phyloP scores from a whole-genome alignment of 148 eudicot genomes.

The Pouteria glomerata region DNA sequence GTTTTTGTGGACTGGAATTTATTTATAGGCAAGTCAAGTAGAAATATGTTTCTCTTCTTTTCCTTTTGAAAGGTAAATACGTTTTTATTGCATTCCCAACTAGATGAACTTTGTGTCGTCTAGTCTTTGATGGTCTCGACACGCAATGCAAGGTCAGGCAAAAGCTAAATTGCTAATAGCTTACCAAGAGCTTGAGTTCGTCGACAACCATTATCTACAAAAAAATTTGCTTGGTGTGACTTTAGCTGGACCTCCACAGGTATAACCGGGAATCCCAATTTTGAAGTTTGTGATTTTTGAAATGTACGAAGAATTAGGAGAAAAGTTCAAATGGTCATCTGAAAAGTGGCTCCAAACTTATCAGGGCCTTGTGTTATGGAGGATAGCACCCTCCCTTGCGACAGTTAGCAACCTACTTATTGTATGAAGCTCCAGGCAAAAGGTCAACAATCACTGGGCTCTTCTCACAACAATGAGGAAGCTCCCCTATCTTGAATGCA shows the following conservation, averaged over 20 bases:
- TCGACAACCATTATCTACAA: constrained; percentile 62
- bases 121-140: too few relatives aligned
- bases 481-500: constrained; percentile 25
- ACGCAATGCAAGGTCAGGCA: too few relatives aligned
- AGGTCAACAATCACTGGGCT: constrained; percentile 67
- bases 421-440: constrained; percentile 46
- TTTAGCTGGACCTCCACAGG: constrained; percentile 46
- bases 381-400: constrained; percentile 58
- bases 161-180: too few relatives aligned
- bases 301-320: too few relatives aligned
- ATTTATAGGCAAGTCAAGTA: too few relatives aligned
- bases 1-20: too few relatives aligned
- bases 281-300: constrained; percentile 18
- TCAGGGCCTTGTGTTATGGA: constrained; percentile 50
- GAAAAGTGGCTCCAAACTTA: constrained; percentile 39
- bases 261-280: constrained; percentile 61
- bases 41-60: too few relatives aligned
- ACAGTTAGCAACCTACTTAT: constrained; percentile 53
- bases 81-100: too few relatives aligned
- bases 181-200: constrained; percentile 71
- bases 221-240: constrained; percentile 57
- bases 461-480: constrained; percentile 69
- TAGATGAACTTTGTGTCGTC: too few relatives aligned
- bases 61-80: too few relatives aligned
- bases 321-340: constrained; percentile 44